Percentiles rank a stretch among this genome's conserved stretches.
phyloP scores from a whole-genome alignment of 169 alveolate species.

The Plasmodium sp. region DNA sequence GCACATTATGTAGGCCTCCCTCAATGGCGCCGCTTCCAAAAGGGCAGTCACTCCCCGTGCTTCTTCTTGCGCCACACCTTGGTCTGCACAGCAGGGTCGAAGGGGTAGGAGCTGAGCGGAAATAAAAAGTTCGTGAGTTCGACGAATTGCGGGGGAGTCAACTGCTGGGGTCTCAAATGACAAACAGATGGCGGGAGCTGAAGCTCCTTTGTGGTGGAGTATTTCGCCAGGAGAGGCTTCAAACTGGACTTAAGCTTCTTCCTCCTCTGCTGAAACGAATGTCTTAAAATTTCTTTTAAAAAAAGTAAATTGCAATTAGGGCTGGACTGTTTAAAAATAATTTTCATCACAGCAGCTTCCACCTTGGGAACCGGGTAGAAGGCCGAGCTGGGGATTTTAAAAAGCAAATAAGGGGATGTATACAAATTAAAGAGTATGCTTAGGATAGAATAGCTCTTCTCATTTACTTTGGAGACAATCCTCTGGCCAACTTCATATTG shows the following conservation, averaged over 20 bases:
- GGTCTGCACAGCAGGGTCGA: conserved; percentile 53
- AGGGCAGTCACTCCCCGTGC: conserved; percentile 52
- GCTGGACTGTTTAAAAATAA: conserved; percentile 66
- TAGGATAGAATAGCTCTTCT: conserved; percentile 79
- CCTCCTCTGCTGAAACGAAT: conserved; percentile 80
- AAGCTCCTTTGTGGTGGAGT: conserved; percentile 30
- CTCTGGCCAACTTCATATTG: conserved; percentile 89
- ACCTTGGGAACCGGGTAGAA: conserved; percentile 88
- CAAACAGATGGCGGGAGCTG: conserved; percentile 76
- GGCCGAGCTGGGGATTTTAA: conserved; percentile 84
- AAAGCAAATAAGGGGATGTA: conserved; percentile 76
- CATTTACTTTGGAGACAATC: conserved; percentile 80
- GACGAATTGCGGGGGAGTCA: conserved; percentile 78
- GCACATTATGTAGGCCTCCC: neutral
- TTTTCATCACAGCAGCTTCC: conserved; percentile 80
- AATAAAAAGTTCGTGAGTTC: conserved; percentile 75
- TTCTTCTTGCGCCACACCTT: conserved; percentile 73
- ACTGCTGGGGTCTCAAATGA: conserved; percentile 81
- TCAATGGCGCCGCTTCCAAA: neutral
- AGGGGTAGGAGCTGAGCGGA: conserved; percentile 36
- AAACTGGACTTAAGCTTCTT: conserved; percentile 82
- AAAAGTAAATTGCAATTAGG: conserved; percentile 76
- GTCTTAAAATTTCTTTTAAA: conserved; percentile 76
- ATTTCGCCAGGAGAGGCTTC: conserved; percentile 57
- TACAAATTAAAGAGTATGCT: conserved; percentile 82